Evolutionary conservation across 2,329 filamentous ascomycete genomes (phyloP).

Genomic region (Fusarium hainanense): DNA sequence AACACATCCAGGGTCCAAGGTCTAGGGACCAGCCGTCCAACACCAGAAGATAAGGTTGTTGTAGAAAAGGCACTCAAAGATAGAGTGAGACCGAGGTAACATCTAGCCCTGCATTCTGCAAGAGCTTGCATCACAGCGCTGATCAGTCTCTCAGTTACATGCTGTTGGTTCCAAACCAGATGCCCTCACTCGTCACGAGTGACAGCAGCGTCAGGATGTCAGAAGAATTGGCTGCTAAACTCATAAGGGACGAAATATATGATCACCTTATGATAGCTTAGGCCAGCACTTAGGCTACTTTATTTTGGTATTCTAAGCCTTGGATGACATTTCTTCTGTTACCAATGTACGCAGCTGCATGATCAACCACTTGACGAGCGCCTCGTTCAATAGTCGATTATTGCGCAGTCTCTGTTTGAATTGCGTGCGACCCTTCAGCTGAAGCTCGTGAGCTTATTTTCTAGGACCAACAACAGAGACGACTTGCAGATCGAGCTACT

Average conservation of each 20-base stretch:
- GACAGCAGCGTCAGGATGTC: neutral
- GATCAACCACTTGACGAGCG: neutral
- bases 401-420: constrained; percentile 3
- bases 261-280: no score
- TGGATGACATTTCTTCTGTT: no score
- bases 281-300: no score
- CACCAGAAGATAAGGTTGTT: neutral
- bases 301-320: no score
- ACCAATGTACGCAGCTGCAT: neutral
- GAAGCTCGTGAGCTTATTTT: constrained; percentile 7
- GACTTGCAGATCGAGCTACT: neutral
- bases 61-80: neutral
- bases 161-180: neutral
- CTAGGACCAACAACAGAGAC: neutral
- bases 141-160: constrained; percentile 3
- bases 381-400: constrained; percentile 8
- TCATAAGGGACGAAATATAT: no score
- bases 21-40: neutral
- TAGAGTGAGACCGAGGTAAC: neutral
- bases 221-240: no score
- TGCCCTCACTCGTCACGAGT: constrained; percentile 1
- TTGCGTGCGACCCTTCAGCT: constrained; percentile 25
- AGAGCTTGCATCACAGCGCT: neutral
- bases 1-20: neutral
- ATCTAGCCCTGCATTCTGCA: neutral